A percentile compares a stretch with the other conserved stretches of the same genome.
Evolutionary conservation across 768 basidiomycete genomes (phyloP).

Genomic region (Lyophyllum decastes): DNA sequence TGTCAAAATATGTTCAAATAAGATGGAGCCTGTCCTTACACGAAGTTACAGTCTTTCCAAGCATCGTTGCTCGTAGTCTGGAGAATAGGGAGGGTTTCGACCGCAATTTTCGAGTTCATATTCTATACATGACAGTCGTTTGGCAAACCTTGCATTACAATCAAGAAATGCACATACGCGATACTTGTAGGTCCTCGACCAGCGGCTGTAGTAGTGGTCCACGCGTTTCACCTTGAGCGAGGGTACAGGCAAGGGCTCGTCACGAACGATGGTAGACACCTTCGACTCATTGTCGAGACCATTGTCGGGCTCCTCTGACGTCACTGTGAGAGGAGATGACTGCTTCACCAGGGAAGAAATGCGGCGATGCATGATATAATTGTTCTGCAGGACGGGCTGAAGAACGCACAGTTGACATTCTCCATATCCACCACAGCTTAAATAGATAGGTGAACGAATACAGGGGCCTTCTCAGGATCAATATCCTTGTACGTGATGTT

Average conservation of each 20-base stretch:
- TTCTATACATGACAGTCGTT: constrained; percentile 30
- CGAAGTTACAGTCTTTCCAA: constrained; percentile 59
- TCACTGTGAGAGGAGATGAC: neutral
- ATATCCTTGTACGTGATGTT: neutral
- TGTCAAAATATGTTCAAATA: constrained; percentile 23
- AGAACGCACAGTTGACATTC: too few relatives aligned
- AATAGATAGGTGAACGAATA: neutral
- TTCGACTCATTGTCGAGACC: constrained; percentile 33
- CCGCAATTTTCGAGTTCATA: constrained; percentile 50
- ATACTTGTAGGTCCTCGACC: constrained; percentile 60
- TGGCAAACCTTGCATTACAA: neutral
- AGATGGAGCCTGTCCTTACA: constrained; percentile 30
- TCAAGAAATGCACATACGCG: constrained; percentile 27
- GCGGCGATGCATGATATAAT: neutral
- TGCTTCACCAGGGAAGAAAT: neutral
- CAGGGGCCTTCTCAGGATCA: neutral
- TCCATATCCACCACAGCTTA: too few relatives aligned
- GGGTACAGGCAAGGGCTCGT: constrained; percentile 40
- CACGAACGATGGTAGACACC: constrained; percentile 32
- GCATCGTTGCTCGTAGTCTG: constrained; percentile 42
- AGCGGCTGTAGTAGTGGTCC: constrained; percentile 58
- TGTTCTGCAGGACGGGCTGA: neutral
- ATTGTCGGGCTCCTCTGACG: neutral
- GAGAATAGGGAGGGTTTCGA: constrained; percentile 45
- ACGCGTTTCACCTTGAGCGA: constrained; percentile 60